A percentile compares a stretch with the other conserved stretches of the same genome.
These are phyloP conservation scores for Lachancea waltii DNA, from an alignment of 805 yeast genomes.

Conservation along the genomic window DNA sequence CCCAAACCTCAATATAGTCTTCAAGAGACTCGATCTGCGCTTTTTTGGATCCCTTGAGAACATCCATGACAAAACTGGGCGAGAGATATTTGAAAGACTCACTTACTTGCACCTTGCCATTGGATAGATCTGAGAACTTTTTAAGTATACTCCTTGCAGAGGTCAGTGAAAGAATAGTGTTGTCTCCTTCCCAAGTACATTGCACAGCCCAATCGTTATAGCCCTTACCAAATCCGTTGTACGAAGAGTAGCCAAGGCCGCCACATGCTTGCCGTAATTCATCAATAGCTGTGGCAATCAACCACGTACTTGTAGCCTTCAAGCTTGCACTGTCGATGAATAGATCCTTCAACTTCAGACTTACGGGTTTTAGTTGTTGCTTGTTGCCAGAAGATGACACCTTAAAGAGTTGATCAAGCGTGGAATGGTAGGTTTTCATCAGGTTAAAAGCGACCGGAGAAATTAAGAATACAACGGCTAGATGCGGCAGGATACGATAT, in stretches of 20 bases:
- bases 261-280: slow-evolving; percentile 92
- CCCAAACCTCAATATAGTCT: slow-evolving; percentile 32
- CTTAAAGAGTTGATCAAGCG: slow-evolving; percentile 48
- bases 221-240: slow-evolving; percentile 84
- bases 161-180: slow-evolving; percentile 75
- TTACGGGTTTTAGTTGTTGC: slow-evolving; percentile 40
- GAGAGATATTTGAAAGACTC: slow-evolving; percentile 28
- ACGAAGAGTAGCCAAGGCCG: slow-evolving; percentile 94
- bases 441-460: slow-evolving; percentile 64
- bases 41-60: slow-evolving; percentile 21
- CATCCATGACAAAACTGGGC: slow-evolving; percentile 22
- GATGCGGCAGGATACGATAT: slow-evolving; percentile 75
- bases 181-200: slow-evolving; percentile 98
- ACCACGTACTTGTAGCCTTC: slow-evolving; percentile 88
- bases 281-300: slow-evolving; percentile 70
- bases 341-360: slow-evolving; percentile 56
- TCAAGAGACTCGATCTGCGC: slow-evolving; percentile 27
- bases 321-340: slow-evolving; percentile 82
- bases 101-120: slow-evolving; percentile 32
- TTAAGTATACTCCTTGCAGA: slow-evolving; percentile 66
- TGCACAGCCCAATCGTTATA: slow-evolving; percentile 94
- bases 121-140: slow-evolving; percentile 35
- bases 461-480: slow-evolving; percentile 73
- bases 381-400: slow-evolving; percentile 43
- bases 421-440: slow-evolving; percentile 42